A percentile compares a stretch with the other conserved stretches of the same genome.
Conservation (phyloP, 2,329 filamentous ascomycete species). For the Aspergillus felis region DNA sequence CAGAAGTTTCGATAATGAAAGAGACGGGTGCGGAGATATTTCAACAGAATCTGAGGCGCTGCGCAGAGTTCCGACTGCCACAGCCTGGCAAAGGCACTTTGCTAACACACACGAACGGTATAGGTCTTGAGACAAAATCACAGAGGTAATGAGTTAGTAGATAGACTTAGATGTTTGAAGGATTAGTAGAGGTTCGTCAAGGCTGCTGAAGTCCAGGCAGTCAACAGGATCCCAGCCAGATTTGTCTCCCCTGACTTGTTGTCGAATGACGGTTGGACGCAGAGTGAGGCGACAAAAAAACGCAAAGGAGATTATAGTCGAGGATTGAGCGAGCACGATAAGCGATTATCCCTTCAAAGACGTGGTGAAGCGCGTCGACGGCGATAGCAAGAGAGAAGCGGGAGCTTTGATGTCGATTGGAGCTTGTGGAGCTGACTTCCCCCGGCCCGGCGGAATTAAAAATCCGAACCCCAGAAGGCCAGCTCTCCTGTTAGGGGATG, state of each 20-base stretch:
- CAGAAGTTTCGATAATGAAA: constrained; percentile 15
- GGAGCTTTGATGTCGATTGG: constrained; percentile 13
- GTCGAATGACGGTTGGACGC: constrained; percentile 4
- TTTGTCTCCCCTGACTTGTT: constrained; percentile 16
- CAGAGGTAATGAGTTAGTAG: constrained; percentile 11
- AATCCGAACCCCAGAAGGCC: constrained; percentile 17
- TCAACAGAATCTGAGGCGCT: constrained; percentile 21
- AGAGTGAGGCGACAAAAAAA: not conserved
- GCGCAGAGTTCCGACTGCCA: constrained; percentile 17
- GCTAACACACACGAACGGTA: constrained; percentile 19
- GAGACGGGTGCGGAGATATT: constrained; percentile 15
- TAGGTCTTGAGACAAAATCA: constrained; percentile 14
- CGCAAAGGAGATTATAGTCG: not conserved
- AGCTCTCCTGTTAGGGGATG: constrained; percentile 11
- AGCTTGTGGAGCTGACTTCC: constrained; percentile 11
- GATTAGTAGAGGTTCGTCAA: constrained; percentile 10
- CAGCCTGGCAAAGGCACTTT: constrained; percentile 16
- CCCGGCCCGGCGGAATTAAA: constrained; percentile 20
- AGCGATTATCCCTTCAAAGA: constrained; percentile 9
- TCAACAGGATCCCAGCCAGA: constrained; percentile 9
- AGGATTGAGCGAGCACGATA: not conserved
- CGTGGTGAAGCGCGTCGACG: constrained; percentile 17
- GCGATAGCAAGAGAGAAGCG: constrained; percentile 13
- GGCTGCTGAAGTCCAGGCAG: constrained; percentile 13
- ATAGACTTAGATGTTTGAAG: constrained; percentile 9